Percentiles rank a stretch among this genome's conserved stretches.
phyloP scores from a whole-genome alignment of 768 basidiomycete species.

The Tricholoma terreum region DNA sequence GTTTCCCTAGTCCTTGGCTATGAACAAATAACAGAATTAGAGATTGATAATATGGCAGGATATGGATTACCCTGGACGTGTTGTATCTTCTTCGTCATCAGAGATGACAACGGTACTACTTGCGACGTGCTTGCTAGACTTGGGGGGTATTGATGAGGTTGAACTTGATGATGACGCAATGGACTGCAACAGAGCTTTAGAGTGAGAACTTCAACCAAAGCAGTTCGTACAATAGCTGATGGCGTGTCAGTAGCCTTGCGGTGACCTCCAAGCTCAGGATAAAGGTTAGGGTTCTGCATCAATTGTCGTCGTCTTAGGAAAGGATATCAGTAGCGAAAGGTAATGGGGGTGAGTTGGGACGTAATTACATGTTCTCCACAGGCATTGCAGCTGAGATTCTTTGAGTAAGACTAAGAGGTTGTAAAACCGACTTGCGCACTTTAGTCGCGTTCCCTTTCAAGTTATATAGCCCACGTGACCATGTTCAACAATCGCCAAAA shows the following conservation, averaged over 20 bases:
- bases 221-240: conserved; percentile 26
- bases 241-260: conserved; percentile 18
- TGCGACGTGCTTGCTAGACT: conserved; percentile 12
- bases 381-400: conserved; percentile 20
- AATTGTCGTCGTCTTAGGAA: conserved; percentile 29
- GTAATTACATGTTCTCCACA: conserved; percentile 33
- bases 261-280: conserved; percentile 29
- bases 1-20: neutral
- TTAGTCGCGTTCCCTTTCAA: conserved; percentile 26
- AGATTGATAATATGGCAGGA: too few species aligned
- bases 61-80: conserved; percentile 2
- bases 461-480: conserved; percentile 25
- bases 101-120: conserved; percentile 31
- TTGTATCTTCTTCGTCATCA: conserved; percentile 32
- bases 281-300: conserved; percentile 28
- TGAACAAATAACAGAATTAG: neutral
- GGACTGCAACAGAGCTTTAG: conserved; percentile 17
- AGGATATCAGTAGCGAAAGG: neutral
- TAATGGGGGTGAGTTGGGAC: neutral
- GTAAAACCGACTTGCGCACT: neutral
- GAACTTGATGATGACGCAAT: conserved; percentile 26
- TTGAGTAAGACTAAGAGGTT: neutral
- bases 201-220: neutral
- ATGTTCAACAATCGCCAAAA: conserved; percentile 3
- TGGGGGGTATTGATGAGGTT: conserved; percentile 15